Evolutionary conservation across 352 stramenopile species (phyloP).

Genomic region (Pythium scleroteichum): DNA sequence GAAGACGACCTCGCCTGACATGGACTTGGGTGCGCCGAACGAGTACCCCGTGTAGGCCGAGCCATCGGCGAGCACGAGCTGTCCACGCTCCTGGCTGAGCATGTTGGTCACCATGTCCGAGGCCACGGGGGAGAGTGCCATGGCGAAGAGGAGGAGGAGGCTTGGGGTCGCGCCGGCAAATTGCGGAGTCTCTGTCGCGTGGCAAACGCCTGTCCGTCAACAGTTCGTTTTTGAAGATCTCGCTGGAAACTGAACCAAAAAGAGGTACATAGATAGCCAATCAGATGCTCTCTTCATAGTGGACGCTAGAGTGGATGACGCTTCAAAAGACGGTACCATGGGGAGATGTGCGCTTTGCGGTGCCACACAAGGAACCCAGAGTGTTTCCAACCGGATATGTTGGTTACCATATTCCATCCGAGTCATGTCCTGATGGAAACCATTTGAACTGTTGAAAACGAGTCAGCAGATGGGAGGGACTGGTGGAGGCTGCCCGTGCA

Average conservation of each 20-base stretch:
- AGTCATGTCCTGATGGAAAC: conserved; percentile 14
- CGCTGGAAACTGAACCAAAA: conserved; percentile 17
- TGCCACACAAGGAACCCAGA: conserved; percentile 9
- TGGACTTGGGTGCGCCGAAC: conserved; percentile 90
- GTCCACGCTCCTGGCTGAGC: conserved; percentile 47
- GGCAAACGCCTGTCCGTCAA: not conserved
- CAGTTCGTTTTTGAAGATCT: conserved; percentile 32
- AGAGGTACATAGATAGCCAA: conserved; percentile 19
- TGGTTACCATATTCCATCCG: conserved; percentile 12
- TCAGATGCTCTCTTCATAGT: not conserved
- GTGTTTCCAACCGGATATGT: conserved; percentile 15
- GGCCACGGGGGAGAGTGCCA: conserved; percentile 50
- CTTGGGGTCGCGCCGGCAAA: conserved; percentile 37
- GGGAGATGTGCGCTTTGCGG: conserved; percentile 9
- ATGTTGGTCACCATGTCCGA: conserved; percentile 39
- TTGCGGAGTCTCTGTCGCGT: conserved; percentile 28
- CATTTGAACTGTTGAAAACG: conserved; percentile 8
- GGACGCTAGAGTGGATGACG: conserved; percentile 4
- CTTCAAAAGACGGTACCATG: conserved; percentile 22
- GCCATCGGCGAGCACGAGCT: conserved; percentile 86
- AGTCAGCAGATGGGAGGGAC: conserved; percentile 10
- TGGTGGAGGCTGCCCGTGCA: conserved; percentile 30
- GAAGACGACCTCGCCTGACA: conserved; percentile 97
- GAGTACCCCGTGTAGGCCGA: conserved; percentile 83
- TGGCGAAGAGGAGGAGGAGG: conserved; percentile 32